These are phyloP conservation scores for Monilinia vaccinii-corymbosi DNA, from an alignment of 2,329 filamentous ascomycete species.

Conservation along the genomic window DNA sequence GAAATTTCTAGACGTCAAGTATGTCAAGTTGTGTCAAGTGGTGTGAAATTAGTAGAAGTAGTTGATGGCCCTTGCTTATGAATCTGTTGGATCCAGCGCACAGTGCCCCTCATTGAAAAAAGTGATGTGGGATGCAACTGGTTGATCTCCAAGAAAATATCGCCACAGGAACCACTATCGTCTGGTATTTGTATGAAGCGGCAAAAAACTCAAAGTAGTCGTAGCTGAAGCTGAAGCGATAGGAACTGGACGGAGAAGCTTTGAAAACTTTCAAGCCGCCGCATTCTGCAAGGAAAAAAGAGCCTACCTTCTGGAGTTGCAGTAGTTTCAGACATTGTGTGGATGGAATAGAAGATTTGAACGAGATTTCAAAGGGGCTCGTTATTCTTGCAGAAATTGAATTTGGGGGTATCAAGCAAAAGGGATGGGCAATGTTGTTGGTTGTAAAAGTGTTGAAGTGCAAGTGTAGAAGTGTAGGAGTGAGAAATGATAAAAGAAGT, in stretches of 20 bases:
- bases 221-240: not conserved
- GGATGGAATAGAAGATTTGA: not conserved
- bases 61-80: not conserved
- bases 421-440: not conserved
- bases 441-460: not conserved
- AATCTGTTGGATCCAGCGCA: not conserved
- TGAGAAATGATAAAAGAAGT: not conserved
- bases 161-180: not conserved
- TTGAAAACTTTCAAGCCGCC: not conserved
- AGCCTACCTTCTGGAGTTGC: slow-evolving; percentile 27
- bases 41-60: not conserved
- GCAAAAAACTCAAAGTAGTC: not conserved
- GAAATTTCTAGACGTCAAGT: not conserved
- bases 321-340: slow-evolving; percentile 20
- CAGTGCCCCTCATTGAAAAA: slow-evolving; percentile 5
- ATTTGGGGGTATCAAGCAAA: slow-evolving; percentile 13
- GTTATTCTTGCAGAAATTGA: not conserved
- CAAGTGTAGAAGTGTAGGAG: not conserved
- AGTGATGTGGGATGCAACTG: not conserved
- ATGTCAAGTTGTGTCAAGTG: not conserved
- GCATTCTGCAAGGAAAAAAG: not conserved
- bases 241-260: not conserved
- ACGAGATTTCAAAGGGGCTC: not conserved
- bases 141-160: not conserved
- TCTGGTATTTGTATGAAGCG: not conserved